Evolutionary conservation across 75 land plant species (phyloP), one percentile per base, ranked within the genome.

Genomic region (Selaginella tamariscina): DNA sequence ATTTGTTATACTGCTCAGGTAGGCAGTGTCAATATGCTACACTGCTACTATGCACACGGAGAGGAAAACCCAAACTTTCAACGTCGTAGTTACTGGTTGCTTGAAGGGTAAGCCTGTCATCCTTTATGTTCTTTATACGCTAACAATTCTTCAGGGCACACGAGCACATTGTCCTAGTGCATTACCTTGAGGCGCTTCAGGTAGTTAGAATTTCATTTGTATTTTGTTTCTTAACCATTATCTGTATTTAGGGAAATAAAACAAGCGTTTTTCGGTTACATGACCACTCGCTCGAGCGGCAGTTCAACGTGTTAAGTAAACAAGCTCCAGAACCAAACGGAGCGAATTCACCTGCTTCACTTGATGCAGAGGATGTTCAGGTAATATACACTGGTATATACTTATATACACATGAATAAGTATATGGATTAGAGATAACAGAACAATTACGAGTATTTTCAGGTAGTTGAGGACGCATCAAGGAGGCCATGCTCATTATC

Each of bases 1-100:
- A 15, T 27, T 65, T 65, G 18, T 27, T 24, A 5, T 65, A 15
- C 60, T 70, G 33, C 55, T 29, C 79, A 89, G 94, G 84, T 89
- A 72, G 62, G 62, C 21, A 23, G 62, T n/a, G 62, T 59, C 26
- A 26, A 59, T 27, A 21, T n/a, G 5, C 21, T 59, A 21, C 62
- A 59, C 21, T 59, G 62, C 26, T 59, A 59, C 26, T 59, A 59
- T 59, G 62, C 62, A 2, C 62, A 59, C 62, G 62, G 62, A n/a
- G 62, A 59, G 21, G 62, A 59, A n/a, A 59, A 59, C 26, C 5
- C 21, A n/a, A 59, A 59, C 62, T 59, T 59, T n/a, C 62, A 59
- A 21, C 21, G 62, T 23, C 62, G 62, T 23, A 59, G 62, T 27
- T 59, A 59, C 26, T 59, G 62, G 62, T 5, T 59, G n/a, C 62